phyloP scores from a whole-genome alignment of 352 stramenopile genomes.

The Phytopythium vexans region DNA sequence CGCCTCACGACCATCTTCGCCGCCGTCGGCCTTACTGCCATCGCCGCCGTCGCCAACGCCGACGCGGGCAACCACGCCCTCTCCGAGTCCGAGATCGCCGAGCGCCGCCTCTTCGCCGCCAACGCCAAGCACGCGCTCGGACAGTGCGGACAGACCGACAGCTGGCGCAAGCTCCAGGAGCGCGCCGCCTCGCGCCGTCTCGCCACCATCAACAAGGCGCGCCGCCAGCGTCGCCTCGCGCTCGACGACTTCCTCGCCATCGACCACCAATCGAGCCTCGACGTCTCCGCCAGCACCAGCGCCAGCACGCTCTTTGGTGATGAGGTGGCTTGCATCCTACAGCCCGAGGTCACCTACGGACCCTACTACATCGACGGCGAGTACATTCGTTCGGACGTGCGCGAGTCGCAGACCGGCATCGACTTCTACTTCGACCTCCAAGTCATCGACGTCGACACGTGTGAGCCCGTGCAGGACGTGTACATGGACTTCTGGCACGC shows the following conservation, averaged over 20 bases:
- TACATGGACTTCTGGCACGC: constrained; percentile 26
- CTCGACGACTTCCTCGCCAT: constrained; percentile 7
- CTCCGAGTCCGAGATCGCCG: not conserved
- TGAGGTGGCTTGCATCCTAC: constrained; percentile 6
- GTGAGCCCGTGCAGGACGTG: constrained; percentile 14
- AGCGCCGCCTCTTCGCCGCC: constrained; percentile 5
- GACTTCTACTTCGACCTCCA: constrained; percentile 20
- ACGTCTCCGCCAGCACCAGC: constrained; percentile 5
- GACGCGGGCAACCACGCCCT: constrained; percentile 6
- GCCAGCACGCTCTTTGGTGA: constrained; percentile 12
- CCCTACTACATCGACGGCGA: constrained; percentile 23
- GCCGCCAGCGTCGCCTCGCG: constrained; percentile 13
- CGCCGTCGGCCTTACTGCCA: constrained; percentile 2
- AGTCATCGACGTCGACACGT: constrained; percentile 20
- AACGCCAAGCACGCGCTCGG: too few relatives aligned
- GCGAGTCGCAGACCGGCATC: constrained; percentile 13
- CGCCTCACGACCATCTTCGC: constrained; percentile 4
- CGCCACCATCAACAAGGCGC: constrained; percentile 11
- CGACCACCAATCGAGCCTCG: constrained; percentile 13
- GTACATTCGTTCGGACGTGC: constrained; percentile 17
- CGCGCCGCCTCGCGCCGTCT: constrained; percentile 9
- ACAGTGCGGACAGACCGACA: constrained; percentile 4
- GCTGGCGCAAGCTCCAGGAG: constrained; percentile 13
- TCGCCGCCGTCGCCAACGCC: constrained; percentile 5
- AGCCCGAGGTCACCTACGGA: constrained; percentile 21